These are phyloP conservation scores for Fusarium sp. DNA, from an alignment of 2,329 filamentous ascomycete species.

Conservation along the genomic window DNA sequence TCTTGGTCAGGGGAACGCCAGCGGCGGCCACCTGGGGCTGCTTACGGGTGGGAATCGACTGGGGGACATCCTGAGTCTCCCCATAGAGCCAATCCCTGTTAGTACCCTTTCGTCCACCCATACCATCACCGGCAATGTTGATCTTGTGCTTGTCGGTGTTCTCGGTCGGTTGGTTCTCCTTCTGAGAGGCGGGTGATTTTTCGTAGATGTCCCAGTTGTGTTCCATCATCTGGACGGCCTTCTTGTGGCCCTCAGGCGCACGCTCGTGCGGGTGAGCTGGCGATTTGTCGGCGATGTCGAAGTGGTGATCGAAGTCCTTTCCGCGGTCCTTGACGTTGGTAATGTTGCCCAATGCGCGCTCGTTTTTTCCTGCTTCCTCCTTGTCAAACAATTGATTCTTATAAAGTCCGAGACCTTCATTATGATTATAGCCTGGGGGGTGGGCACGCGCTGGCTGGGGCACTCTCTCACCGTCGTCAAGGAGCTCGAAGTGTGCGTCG, in stretches of 20 bases:
- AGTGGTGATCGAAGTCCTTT: slow-evolving; percentile 85
- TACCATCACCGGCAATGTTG: slow-evolving; percentile 73
- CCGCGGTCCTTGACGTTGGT: slow-evolving; percentile 81
- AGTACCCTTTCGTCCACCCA: slow-evolving; percentile 73
- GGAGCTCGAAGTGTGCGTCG: slow-evolving; percentile 86
- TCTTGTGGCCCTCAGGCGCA: slow-evolving; percentile 72
- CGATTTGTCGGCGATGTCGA: slow-evolving; percentile 79
- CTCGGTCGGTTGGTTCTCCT: slow-evolving; percentile 66
- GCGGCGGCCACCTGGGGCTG: slow-evolving; percentile 32
- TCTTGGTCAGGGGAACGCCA: slow-evolving; percentile 35
- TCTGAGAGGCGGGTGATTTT: slow-evolving; percentile 66
- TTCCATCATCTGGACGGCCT: slow-evolving; percentile 82
- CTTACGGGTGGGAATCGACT: slow-evolving; percentile 39
- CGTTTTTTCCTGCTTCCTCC: slow-evolving; percentile 61
- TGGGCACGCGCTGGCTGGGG: slow-evolving; percentile 63
- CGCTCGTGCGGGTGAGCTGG: slow-evolving; percentile 64
- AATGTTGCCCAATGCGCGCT: slow-evolving; percentile 72
- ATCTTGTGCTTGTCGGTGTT: slow-evolving; percentile 59
- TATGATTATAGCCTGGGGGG: slow-evolving; percentile 71
- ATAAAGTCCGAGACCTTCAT: slow-evolving; percentile 79
- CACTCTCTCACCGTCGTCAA: slow-evolving; percentile 78
- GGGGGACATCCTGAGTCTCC: slow-evolving; percentile 51
- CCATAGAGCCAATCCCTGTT: slow-evolving; percentile 71
- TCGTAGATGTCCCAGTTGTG: slow-evolving; percentile 72
- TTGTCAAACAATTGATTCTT: slow-evolving; percentile 80